Evolutionary conservation across 352 stramenopile genomes (phyloP).

Genomic region (Phytopythium kandeliae): DNA sequence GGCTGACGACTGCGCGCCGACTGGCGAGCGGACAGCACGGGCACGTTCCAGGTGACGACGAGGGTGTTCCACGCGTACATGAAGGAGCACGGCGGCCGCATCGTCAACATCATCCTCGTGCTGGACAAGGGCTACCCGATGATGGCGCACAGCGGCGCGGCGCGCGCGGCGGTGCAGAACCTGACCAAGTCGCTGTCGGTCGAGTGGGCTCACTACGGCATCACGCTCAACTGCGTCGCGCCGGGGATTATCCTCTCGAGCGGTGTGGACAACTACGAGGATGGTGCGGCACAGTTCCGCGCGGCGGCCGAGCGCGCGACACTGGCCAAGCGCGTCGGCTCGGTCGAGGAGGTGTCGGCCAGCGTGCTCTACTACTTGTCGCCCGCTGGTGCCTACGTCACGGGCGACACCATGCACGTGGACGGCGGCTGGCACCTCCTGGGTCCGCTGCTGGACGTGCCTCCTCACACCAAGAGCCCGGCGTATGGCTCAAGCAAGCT

Average conservation of each 20-base stretch:
- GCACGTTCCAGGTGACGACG: conserved; percentile 91
- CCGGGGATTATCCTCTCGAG: conserved; percentile 81
- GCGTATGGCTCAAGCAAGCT: conserved; percentile 77
- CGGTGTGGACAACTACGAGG: conserved; percentile 88
- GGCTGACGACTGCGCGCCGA: no score
- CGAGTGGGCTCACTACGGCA: conserved; percentile 90
- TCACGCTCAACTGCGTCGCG: conserved; percentile 93
- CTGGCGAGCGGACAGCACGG: no score
- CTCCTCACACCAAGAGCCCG: conserved; percentile 67
- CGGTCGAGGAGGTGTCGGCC: conserved; percentile 80
- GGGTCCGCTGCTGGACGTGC: conserved; percentile 68
- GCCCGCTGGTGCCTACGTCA: conserved; percentile 88
- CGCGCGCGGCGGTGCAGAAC: conserved; percentile 91
- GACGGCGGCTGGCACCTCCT: conserved; percentile 81
- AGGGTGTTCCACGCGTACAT: conserved; percentile 91
- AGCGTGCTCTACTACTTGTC: conserved; percentile 85
- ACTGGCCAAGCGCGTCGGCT: conserved; percentile 84
- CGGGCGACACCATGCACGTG: conserved; percentile 83
- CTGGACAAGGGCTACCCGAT: conserved; percentile 92
- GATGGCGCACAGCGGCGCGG: conserved; percentile 89
- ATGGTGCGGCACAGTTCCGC: conserved; percentile 81
- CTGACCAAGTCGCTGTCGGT: conserved; percentile 91
- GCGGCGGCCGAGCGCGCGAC: conserved; percentile 75
- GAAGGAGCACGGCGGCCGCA: conserved; percentile 89
- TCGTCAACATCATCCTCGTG: conserved; percentile 95